Evolutionary conservation across 345 rosid species (phyloP), one percentile per base, ranked within the genome.

Genomic region (Lepidium sativum): DNA sequence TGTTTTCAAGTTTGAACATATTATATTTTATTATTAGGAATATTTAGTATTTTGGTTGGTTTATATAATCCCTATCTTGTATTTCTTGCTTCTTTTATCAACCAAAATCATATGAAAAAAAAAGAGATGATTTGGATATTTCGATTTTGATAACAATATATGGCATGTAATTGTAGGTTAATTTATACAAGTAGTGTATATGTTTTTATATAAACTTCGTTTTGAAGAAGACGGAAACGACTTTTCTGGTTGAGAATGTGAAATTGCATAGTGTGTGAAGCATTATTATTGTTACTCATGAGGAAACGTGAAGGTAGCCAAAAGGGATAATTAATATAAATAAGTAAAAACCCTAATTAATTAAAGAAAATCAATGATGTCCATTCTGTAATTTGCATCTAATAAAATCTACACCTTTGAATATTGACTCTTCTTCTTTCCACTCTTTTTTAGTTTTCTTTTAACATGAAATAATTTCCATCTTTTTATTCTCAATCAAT

Each of bases 201-300:
- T 53, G 41, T 70, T 50, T 60, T n/a, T 63, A 71, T 62, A 47
- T 63, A 39, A 17, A 4, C 75, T 63, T 71, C 51, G 53, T 55
- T 71, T 71, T 63, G 70, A 64, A 71, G 75, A 49, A 71, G 60
- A 56, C 21, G 53, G 51, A 55, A 48, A 40, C 58, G 59, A 71
- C 69, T 63, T 71, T 60, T 27, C 48, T 14, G 60, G 70, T 47
- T 71, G 70, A 71, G 75, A 64, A 37, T 63, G 58, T 64, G 70
- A 40, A 41, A 56, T 48, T 39, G 52, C 38, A 32, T 57, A 64
- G 59, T 63, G 75, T 71, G 75, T 71, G 75, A 48, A 71, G 69
- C 75, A 71, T 56, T 57, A 64, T 64, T 71, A 71, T 71, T 48
- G 70, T 71, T 71, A 71, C 70, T 48, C 75, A 71, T 57, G 70